Conservation (phyloP, 1,284 basidiomycete species). For the Ustilago trichophora region DNA sequence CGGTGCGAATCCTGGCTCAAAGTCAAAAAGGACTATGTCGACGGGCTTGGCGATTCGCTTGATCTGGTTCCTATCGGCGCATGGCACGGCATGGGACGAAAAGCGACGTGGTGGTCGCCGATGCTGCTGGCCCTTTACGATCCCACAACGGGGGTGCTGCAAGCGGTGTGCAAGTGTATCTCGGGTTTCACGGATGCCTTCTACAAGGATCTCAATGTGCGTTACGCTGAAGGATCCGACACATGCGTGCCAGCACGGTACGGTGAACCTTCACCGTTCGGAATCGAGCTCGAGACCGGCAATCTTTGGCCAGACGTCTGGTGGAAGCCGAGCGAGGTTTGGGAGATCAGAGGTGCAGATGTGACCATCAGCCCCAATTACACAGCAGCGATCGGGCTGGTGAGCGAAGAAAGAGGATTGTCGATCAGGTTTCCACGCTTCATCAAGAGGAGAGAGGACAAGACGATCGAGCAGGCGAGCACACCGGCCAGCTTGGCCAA, state of each 20-base stretch:
- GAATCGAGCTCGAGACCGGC: constrained; percentile 62
- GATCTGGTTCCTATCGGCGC: constrained; percentile 68
- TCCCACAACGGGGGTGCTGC: constrained; percentile 74
- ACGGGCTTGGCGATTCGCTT: constrained; percentile 71
- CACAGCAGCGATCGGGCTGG: constrained; percentile 77
- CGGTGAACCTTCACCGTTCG: constrained; percentile 23
- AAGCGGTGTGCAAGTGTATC: constrained; percentile 68
- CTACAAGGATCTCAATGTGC: constrained; percentile 71
- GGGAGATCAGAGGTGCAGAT: constrained; percentile 77
- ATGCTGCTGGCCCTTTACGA: constrained; percentile 84
- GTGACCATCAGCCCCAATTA: constrained; percentile 90
- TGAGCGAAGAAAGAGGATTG: constrained; percentile 73
- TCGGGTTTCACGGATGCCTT: constrained; percentile 86
- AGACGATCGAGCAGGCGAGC: constrained; percentile 50
- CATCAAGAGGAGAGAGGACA: constrained; percentile 60
- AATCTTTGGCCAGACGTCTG: constrained; percentile 82
- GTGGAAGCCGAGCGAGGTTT: constrained; percentile 76
- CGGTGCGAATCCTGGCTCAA: constrained; percentile 68
- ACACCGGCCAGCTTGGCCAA: constrained; percentile 51
- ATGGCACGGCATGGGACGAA: constrained; percentile 92
- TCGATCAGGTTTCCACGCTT: constrained; percentile 68
- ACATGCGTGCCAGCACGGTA: constrained; percentile 25
- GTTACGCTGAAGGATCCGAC: constrained; percentile 33
- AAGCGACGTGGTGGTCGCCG: constrained; percentile 91
- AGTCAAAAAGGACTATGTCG: constrained; percentile 79